Evolutionary conservation across 2,329 filamentous ascomycete genomes (phyloP), one percentile per base, ranked within the genome.

Genomic region (Zalaria obscura): DNA sequence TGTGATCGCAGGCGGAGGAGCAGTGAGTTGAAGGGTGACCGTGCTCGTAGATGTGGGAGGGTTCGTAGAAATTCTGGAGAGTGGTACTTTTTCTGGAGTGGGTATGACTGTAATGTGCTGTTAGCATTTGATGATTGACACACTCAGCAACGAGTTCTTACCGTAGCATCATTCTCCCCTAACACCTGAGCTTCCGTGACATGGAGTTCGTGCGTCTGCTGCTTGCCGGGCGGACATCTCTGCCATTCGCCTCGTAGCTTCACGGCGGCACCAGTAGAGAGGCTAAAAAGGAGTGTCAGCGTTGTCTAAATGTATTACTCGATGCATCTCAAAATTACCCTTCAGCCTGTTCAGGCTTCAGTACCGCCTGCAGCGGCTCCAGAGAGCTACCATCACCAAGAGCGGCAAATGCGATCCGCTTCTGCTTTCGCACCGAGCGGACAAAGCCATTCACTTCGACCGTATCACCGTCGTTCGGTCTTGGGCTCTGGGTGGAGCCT

Each of bases 61-160:
- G 82, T 83, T 44, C 91, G 82, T 47, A 98, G 75, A 59, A 82
- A 96, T 57, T 96, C 89, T 39, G 82, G 70, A 4, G 80, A 85
- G 52, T 95, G 88, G 52, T 91, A 94, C 64, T 96, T 96, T 63
- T 94, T 94, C 63, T 98, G 91, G 25, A 98, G 76, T 3, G 91
- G 91, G 57, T 85, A 93, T 47, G 80, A 83, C 83, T 96, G 55
- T 27, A 41, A 28, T 18, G 29, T 25, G 4, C 4, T 5, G 6
- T 44, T 8, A 44, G 42, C 25, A 27, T 5, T 10, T 26, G 4
- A 35, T n/a, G 25, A 35, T 38, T 34, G 27, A 27, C 7, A 44
- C 32, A 29, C 28, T 35, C 18, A 38, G n/a, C 38, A n/a, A 9
- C 18, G 18, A 18, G 27, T 39, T 35, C 76, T 60, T 69, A 91